Conservation (phyloP, 2,329 filamentous ascomycete species). For the Penicillium sp. region DNA sequence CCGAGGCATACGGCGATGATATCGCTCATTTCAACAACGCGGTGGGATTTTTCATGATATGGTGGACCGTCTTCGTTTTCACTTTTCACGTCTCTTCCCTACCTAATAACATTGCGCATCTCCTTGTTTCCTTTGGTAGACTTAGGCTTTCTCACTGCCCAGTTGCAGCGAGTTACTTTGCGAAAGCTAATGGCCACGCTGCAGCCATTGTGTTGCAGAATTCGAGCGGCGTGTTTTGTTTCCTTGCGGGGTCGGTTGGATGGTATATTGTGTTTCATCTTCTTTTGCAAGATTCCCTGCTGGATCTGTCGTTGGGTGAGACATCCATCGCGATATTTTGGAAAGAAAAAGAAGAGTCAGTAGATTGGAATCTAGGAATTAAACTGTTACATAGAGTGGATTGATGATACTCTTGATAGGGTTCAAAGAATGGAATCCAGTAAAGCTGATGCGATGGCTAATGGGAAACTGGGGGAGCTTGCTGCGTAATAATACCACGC, state of each 20-base stretch:
- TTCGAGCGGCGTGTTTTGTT: constrained; percentile 50
- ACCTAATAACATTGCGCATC: constrained; percentile 50
- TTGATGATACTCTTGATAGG: background rate
- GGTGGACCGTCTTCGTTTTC: constrained; percentile 52
- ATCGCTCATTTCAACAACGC: constrained; percentile 51
- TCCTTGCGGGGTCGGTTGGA: constrained; percentile 49
- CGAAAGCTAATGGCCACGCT: constrained; percentile 46
- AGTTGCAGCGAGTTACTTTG: constrained; percentile 51
- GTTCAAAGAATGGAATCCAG: background rate
- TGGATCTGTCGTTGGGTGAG: constrained; percentile 47
- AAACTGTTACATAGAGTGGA: too few species aligned
- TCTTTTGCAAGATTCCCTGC: constrained; percentile 43
- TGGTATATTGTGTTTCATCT: constrained; percentile 50
- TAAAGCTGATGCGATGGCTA: background rate
- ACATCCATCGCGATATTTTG: constrained; percentile 45
- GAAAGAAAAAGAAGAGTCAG: constrained; percentile 26
- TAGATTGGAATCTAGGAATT: background rate
- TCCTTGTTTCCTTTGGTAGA: constrained; percentile 53
- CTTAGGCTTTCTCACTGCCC: constrained; percentile 46
- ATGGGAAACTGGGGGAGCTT: background rate
- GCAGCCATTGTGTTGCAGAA: constrained; percentile 44
- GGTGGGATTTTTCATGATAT: constrained; percentile 52
- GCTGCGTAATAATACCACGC: constrained; percentile 1
- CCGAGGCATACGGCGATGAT: constrained; percentile 47
- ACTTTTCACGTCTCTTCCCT: constrained; percentile 51